These are phyloP conservation scores for Xylariaceae sp. DNA, from an alignment of 2,329 filamentous ascomycete genomes.

Conservation along the genomic window DNA sequence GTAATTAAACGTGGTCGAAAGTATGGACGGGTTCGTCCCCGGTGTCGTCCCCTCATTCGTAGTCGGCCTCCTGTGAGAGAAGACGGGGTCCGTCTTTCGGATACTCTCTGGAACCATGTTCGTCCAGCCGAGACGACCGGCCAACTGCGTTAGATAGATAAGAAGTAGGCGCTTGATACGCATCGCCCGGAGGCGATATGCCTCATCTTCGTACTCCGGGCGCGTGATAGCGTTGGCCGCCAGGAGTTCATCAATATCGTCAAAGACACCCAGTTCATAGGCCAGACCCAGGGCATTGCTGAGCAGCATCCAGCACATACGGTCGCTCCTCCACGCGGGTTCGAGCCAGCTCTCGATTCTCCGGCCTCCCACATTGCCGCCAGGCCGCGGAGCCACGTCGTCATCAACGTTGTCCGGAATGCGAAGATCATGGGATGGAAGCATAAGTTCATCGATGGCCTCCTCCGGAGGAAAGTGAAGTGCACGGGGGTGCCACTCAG, in stretches of 20 bases:
- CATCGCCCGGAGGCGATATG: constrained; percentile 76
- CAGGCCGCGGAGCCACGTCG: constrained; percentile 49
- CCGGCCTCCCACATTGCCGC: constrained; percentile 74
- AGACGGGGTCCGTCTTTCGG: constrained; percentile 62
- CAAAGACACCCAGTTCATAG: constrained; percentile 95
- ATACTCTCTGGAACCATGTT: constrained; percentile 84
- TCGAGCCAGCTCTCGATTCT: constrained; percentile 96
- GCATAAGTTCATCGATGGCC: constrained; percentile 70
- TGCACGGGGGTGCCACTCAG: constrained; percentile 95
- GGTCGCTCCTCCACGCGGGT: constrained; percentile 90
- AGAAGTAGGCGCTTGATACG: constrained; percentile 86
- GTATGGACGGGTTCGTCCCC: constrained; percentile 61
- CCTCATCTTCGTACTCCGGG: constrained; percentile 74
- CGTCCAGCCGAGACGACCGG: constrained; percentile 87
- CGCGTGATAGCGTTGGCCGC: constrained; percentile 63
- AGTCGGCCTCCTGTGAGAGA: constrained; percentile 55
- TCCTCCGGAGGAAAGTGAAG: constrained; percentile 91
- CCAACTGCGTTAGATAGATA: constrained; percentile 93
- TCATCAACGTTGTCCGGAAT: constrained; percentile 51
- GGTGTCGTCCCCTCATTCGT: constrained; percentile 65
- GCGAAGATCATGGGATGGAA: constrained; percentile 62
- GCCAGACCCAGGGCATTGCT: constrained; percentile 88
- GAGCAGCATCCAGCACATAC: constrained; percentile 97
- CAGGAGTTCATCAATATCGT: constrained; percentile 78
- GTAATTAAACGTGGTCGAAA: constrained; percentile 67